A percentile compares a stretch with the other conserved stretches of the same genome.
phyloP scores from a whole-genome alignment of 1,139 yeast species.

The Candida dubliniensis region DNA sequence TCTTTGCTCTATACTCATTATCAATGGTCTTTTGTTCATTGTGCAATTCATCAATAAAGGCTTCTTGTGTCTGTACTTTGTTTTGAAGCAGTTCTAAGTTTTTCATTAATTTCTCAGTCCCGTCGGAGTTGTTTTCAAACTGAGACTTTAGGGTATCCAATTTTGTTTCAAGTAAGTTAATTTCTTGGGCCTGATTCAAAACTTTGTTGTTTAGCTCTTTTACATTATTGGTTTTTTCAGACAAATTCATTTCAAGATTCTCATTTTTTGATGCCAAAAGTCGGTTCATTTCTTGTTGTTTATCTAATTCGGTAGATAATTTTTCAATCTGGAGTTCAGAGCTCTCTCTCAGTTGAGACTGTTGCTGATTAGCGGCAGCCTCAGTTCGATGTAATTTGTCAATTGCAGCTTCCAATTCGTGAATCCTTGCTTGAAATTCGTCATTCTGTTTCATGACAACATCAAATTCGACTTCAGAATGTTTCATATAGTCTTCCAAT shows the following conservation, averaged over 20 bases:
- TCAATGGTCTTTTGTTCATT: neutral
- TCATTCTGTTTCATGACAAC: neutral
- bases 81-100: neutral
- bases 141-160: no score
- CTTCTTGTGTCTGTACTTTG: neutral
- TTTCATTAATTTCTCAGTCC: no score
- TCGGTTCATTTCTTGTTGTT: neutral
- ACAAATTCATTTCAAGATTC: no score
- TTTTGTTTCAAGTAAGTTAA: no score
- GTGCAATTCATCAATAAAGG: neutral
- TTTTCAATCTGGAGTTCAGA: neutral
- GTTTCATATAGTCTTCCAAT: conserved; percentile 4
- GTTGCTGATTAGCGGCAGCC: neutral
- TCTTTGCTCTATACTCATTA: neutral
- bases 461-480: conserved; percentile 7
- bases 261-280: no score
- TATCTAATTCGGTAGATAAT: neutral
- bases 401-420: neutral
- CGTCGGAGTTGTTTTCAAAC: no score
- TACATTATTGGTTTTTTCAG: no score
- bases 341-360: no score
- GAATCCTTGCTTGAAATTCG: neutral
- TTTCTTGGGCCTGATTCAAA: no score
- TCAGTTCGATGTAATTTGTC: neutral
- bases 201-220: no score